Percentiles rank a stretch among this genome's conserved stretches.
Evolutionary conservation across 2,329 filamentous ascomycete genomes (phyloP).

Genomic region (Phialemonium atrogriseum): DNA sequence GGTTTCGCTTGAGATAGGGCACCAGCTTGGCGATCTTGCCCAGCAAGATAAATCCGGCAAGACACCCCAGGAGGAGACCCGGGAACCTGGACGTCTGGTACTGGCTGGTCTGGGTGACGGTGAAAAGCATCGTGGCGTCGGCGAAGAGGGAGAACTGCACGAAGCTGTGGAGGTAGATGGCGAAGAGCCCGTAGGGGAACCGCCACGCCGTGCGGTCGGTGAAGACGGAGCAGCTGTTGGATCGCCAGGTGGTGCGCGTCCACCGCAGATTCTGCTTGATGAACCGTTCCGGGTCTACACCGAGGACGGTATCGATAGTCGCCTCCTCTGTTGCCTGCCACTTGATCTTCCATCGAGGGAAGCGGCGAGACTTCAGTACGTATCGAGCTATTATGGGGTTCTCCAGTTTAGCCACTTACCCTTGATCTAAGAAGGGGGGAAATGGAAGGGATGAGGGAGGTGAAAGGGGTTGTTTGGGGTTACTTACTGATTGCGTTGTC

Average conservation of each 20-base stretch:
- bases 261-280: slow-evolving; percentile 45
- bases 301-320: slow-evolving; percentile 43
- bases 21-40: slow-evolving; percentile 50
- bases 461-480: too few species aligned
- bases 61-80: slow-evolving; percentile 1
- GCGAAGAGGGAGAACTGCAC: slow-evolving; percentile 48
- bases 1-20: slow-evolving; percentile 41
- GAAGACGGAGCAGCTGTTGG: slow-evolving; percentile 41
- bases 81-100: slow-evolving; percentile 5
- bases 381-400: too few species aligned
- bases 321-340: slow-evolving; percentile 44
- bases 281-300: slow-evolving; percentile 35
- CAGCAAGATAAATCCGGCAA: slow-evolving; percentile 38
- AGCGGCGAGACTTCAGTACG: too few species aligned
- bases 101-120: slow-evolving; percentile 13
- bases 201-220: slow-evolving; percentile 27
- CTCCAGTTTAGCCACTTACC: slow-evolving; percentile 39
- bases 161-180: slow-evolving; percentile 45
- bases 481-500: slow-evolving; percentile 56
- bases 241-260: slow-evolving; percentile 50
- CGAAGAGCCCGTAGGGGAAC: slow-evolving; percentile 45
- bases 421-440: too few species aligned
- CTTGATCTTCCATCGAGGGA: slow-evolving; percentile 44
- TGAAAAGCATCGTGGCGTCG: slow-evolving; percentile 34
- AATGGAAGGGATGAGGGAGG: too few species aligned